A percentile compares a stretch with the other conserved stretches of the same genome.
These are phyloP conservation scores for thale cress (Arabidopsis thaliana) DNA, from an alignment of 345 rosid species.

Conservation along the genomic window TAIR10.1 NC_003076.8:14140001-14140500, in stretches of 20 bases:
- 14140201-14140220: slow-evolving; percentile 62
- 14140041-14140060: slow-evolving; percentile 41
- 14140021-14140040: slow-evolving; percentile 34
- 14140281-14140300: not conserved
- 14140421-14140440: not conserved
- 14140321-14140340: slow-evolving; percentile 12
- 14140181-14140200: slow-evolving; percentile 76
- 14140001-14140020: slow-evolving; percentile 29
- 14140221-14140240: slow-evolving; percentile 52
- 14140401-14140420: not conserved
- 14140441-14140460: slow-evolving; percentile 19
- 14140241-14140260: slow-evolving; percentile 54
- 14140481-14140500: not conserved
- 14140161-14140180: slow-evolving; percentile 64
- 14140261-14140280: not conserved
- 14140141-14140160: slow-evolving; percentile 28
- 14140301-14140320: slow-evolving; percentile 23
- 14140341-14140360: slow-evolving; percentile 9
- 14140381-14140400: not conserved
- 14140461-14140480: slow-evolving; percentile 24
- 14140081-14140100: slow-evolving; percentile 30
- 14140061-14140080: slow-evolving; percentile 41
- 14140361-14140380: slow-evolving; percentile 24
- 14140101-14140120: slow-evolving; percentile 26
- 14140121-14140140: slow-evolving; percentile 29